These are phyloP conservation scores for Camellia japonica DNA, from an alignment of 148 eudicot genomes.

Conservation along the genomic window DNA sequence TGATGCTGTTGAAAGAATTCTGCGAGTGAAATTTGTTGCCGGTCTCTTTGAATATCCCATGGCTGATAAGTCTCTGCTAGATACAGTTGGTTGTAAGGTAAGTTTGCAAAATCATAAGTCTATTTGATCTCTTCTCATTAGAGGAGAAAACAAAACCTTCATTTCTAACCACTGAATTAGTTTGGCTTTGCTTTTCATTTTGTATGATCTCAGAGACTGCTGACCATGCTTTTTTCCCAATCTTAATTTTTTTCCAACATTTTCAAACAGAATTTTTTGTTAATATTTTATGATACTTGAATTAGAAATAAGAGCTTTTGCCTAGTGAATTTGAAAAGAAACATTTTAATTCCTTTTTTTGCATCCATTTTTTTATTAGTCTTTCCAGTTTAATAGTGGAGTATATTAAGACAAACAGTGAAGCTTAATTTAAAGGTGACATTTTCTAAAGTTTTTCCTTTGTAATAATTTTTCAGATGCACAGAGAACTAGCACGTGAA, in stretches of 20 bases:
- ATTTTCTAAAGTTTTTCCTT: constrained; percentile 5
- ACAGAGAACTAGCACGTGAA: constrained; percentile 92
- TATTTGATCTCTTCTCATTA: neutral
- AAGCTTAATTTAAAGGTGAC: neutral
- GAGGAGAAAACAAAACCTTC: neutral
- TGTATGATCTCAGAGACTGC: neutral
- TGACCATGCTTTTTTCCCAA: neutral
- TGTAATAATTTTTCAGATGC: constrained; percentile 41
- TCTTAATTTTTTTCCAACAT: neutral
- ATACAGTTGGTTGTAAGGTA: constrained; percentile 90
- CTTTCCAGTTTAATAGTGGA: no score
- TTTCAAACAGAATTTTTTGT: neutral
- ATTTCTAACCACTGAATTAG: neutral
- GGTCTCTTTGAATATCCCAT: constrained; percentile 86
- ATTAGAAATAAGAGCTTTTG: neutral
- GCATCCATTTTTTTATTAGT: neutral
- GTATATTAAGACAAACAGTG: neutral
- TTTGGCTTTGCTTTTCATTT: neutral
- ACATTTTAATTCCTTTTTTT: neutral
- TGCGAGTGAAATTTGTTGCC: constrained; percentile 86
- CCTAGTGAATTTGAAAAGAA: neutral
- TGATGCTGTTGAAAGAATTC: constrained; percentile 89
- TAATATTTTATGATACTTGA: neutral
- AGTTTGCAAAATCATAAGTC: constrained; percentile 11
- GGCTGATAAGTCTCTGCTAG: constrained; percentile 69